Percentiles rank a stretch among this genome's conserved stretches.
Conservation (phyloP, 306 rosid genomes). For the Sechiopsis laciniata region DNA sequence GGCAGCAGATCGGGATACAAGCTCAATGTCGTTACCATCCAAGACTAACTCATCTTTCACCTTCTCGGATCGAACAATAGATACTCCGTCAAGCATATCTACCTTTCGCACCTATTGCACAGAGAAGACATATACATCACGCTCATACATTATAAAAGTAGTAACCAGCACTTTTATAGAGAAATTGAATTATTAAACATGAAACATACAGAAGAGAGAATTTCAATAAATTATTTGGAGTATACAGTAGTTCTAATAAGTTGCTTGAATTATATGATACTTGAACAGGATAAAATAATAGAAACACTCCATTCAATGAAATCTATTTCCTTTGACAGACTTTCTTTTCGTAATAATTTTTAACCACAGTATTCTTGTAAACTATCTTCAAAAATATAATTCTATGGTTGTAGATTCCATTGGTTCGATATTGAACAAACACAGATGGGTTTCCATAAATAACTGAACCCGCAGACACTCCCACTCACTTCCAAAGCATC, state of each 20-base stretch:
- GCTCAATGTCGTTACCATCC: constrained; percentile 78
- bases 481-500: too few relatives aligned
- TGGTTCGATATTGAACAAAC: too few relatives aligned
- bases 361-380: too few relatives aligned
- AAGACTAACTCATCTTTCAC: constrained; percentile 70
- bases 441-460: too few relatives aligned
- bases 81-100: constrained; percentile 71
- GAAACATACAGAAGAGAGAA: neutral
- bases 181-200: neutral
- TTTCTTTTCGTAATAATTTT: too few relatives aligned
- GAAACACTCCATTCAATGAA: neutral
- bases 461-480: too few relatives aligned
- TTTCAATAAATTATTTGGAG: neutral
- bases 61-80: constrained; percentile 60
- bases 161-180: neutral
- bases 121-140: neutral
- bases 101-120: constrained; percentile 65
- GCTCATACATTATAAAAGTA: neutral
- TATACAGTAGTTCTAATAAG: too few relatives aligned
- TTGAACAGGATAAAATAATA: neutral
- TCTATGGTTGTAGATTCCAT: too few relatives aligned
- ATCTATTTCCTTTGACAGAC: neutral
- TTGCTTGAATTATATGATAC: neutral
- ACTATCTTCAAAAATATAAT: too few relatives aligned
- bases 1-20: constrained; percentile 68